phyloP scores from a whole-genome alignment of 805 yeast genomes.

The Saccharomycopsis amapae region DNA sequence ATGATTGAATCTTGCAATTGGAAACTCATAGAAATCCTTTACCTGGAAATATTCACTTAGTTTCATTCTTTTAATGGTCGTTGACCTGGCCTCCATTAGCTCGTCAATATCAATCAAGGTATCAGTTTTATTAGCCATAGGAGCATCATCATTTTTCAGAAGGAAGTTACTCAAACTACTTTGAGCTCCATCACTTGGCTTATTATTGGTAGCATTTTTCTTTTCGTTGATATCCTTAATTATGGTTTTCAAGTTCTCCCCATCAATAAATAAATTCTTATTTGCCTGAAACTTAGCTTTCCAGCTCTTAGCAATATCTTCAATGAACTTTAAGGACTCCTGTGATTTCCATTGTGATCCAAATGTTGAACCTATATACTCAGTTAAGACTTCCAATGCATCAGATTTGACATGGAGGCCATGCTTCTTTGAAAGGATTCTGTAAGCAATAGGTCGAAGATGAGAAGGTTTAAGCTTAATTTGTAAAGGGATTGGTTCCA shows the following conservation, averaged over 20 bases:
- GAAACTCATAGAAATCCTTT: conserved; percentile 57
- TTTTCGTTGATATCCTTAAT: conserved; percentile 47
- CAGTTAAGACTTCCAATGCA: conserved; percentile 68
- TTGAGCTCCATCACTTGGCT: conserved; percentile 2
- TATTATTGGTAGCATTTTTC: conserved; percentile 23
- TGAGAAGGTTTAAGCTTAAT: conserved; percentile 72
- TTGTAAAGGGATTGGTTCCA: conserved; percentile 51
- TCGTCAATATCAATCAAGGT: conserved; percentile 22
- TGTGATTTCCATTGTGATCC: conserved; percentile 84
- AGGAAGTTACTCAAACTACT: conserved; percentile 23
- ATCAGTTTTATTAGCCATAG: conserved; percentile 22
- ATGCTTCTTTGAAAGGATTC: conserved; percentile 84
- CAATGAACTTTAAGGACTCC: conserved; percentile 56
- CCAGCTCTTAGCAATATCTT: conserved; percentile 77
- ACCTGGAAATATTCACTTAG: conserved; percentile 27
- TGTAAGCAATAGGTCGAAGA: conserved; percentile 84
- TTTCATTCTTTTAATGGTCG: conserved; percentile 14
- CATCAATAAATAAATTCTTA: conserved; percentile 78
- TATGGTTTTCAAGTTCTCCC: conserved; percentile 56
- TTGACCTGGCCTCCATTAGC: conserved; percentile 8
- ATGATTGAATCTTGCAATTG: conserved; percentile 54
- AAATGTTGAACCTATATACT: conserved; percentile 64
- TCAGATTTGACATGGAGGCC: conserved; percentile 85
- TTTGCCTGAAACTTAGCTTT: conserved; percentile 58
- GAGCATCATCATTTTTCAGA: neutral